Percentiles rank a stretch among this genome's conserved stretches.
Conservation (phyloP, 371 early-diverging fungal species). For the Apophysomyces sp. region DNA sequence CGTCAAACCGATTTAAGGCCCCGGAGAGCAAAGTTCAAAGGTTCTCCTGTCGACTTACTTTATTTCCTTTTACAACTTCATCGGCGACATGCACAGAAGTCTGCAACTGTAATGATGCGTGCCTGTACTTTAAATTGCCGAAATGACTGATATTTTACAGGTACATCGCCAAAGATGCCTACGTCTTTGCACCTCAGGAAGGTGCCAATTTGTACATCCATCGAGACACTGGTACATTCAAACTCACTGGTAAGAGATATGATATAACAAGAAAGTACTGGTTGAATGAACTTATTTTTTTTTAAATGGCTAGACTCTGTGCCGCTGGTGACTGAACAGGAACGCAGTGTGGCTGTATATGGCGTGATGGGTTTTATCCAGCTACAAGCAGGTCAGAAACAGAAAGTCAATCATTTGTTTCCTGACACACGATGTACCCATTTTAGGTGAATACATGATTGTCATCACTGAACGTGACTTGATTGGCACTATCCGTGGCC, state of each 20-base stretch:
- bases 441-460: slow-evolving; percentile 53
- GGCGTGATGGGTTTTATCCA: slow-evolving; percentile 30
- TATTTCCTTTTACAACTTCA: not conserved
- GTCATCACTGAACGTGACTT: slow-evolving; percentile 77
- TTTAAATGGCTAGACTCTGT: not conserved
- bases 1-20: too few species aligned
- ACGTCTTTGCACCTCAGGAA: slow-evolving; percentile 17
- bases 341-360: slow-evolving; percentile 6
- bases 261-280: slow-evolving; percentile 5
- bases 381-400: slow-evolving; percentile 19
- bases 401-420: not conserved
- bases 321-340: not conserved
- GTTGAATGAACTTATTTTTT: not conserved
- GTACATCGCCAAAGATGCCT: slow-evolving; percentile 20
- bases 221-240: not conserved
- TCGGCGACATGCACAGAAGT: not conserved
- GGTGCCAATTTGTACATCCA: slow-evolving; percentile 15
- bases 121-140: not conserved
- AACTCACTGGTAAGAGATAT: not conserved
- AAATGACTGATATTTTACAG: not conserved
- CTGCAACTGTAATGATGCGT: not conserved
- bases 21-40: not conserved
- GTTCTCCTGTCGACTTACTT: not conserved
- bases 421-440: not conserved
- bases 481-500: slow-evolving; percentile 62